A percentile compares a stretch with the other conserved stretches of the same genome.
Evolutionary conservation across 495 filamentous ascomycete species (phyloP).

Genomic region (Aspergillus haitiensis): DNA sequence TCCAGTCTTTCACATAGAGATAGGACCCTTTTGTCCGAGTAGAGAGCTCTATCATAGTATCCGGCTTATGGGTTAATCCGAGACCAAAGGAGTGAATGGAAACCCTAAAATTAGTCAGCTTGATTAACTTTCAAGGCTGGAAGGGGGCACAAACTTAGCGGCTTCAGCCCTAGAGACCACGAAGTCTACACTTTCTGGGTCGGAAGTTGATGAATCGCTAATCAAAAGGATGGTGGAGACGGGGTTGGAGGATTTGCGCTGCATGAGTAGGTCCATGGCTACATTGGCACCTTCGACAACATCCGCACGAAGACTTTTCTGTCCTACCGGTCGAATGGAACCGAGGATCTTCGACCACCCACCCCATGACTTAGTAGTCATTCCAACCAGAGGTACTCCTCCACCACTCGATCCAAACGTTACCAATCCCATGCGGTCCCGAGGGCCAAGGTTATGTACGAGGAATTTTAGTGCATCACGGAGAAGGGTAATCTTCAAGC

Average conservation of each 20-base stretch:
- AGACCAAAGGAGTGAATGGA: slow-evolving; percentile 96
- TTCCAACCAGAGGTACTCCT: slow-evolving; percentile 92
- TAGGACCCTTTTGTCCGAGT: slow-evolving; percentile 96
- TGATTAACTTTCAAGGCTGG: neutral
- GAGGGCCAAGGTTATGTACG: slow-evolving; percentile 85
- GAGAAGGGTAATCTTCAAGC: slow-evolving; percentile 92
- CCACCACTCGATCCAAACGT: slow-evolving; percentile 96
- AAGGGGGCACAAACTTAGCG: slow-evolving; percentile 70
- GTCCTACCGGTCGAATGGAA: slow-evolving; percentile 89
- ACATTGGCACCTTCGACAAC: slow-evolving; percentile 98
- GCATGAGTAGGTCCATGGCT: slow-evolving; percentile 98
- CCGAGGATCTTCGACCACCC: slow-evolving; percentile 88
- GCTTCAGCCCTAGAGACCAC: slow-evolving; percentile 97
- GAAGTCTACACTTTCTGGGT: slow-evolving; percentile 95
- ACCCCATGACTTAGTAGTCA: slow-evolving; percentile 91
- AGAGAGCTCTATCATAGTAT: slow-evolving; percentile 97
- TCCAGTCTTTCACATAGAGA: slow-evolving; percentile 99
- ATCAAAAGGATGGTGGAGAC: slow-evolving; percentile 96
- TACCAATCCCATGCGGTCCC: slow-evolving; percentile 94
- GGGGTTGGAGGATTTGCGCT: slow-evolving; percentile 93
- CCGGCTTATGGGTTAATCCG: slow-evolving; percentile 95
- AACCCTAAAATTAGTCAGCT: slow-evolving; percentile 60
- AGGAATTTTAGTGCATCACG: slow-evolving; percentile 94
- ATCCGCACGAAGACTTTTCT: slow-evolving; percentile 94
- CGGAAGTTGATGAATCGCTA: slow-evolving; percentile 97